Percentiles rank a stretch among this genome's conserved stretches.
Evolutionary conservation across 2,329 filamentous ascomycete genomes (phyloP).

Genomic region (Byssochlamys sp.): DNA sequence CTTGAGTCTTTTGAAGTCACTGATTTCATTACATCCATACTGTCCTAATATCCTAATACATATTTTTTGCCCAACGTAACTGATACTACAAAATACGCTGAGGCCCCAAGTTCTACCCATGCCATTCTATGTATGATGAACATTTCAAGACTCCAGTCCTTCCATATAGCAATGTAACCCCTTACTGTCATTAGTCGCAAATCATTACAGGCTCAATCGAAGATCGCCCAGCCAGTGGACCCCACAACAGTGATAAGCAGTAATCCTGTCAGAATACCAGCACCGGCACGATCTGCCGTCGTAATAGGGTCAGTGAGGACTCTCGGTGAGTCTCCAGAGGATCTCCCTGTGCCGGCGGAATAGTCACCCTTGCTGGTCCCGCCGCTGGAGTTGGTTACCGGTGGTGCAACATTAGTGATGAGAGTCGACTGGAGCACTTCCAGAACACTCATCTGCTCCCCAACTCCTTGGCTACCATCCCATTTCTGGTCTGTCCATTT

Average conservation of each 20-base stretch:
- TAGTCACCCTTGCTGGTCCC: constrained; percentile 24
- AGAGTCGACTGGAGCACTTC: constrained; percentile 27
- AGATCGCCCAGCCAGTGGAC: constrained; percentile 28
- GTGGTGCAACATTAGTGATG: constrained; percentile 19
- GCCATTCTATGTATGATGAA: not conserved
- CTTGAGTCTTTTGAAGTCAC: too few relatives aligned
- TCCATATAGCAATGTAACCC: not conserved
- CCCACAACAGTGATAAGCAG: constrained; percentile 25
- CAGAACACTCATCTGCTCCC: constrained; percentile 32
- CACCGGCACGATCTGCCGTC: constrained; percentile 32
- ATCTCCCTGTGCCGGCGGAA: constrained; percentile 14
- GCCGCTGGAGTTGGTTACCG: constrained; percentile 20
- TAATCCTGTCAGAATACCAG: constrained; percentile 33
- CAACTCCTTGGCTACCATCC: constrained; percentile 29
- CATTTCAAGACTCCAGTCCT: not conserved
- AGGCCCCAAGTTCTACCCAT: not conserved
- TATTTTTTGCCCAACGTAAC: not conserved
- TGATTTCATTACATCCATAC: too few relatives aligned
- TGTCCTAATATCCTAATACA: not conserved
- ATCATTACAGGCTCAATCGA: constrained; percentile 13
- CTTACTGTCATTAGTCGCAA: not conserved
- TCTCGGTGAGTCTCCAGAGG: constrained; percentile 3
- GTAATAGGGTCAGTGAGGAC: constrained; percentile 15
- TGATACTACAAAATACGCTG: not conserved
- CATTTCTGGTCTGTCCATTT: constrained; percentile 31